phyloP scores from a whole-genome alignment of 345 rosid genomes.

The Aquilaria sinensis region DNA sequence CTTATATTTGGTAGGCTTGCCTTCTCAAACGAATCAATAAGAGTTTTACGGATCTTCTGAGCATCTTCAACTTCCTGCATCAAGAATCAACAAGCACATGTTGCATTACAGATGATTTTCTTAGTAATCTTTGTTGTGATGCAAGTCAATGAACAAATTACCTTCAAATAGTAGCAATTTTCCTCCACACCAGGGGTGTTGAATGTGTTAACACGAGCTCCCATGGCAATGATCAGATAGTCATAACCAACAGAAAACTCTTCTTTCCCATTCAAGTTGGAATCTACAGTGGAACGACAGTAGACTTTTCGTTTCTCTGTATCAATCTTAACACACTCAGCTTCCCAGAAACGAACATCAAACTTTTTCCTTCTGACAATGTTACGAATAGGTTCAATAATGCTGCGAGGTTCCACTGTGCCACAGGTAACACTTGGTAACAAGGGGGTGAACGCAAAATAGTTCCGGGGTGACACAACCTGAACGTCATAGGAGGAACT shows the following conservation, averaged over 20 bases:
- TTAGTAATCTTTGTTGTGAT: no score
- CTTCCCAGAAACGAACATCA: slow-evolving; percentile 61
- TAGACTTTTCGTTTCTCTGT: slow-evolving; percentile 65
- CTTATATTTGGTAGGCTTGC: slow-evolving; percentile 80
- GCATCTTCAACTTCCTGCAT: slow-evolving; percentile 97
- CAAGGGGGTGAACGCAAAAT: slow-evolving; percentile 98
- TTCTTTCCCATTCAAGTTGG: slow-evolving; percentile 41
- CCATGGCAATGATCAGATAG: slow-evolving; percentile 92
- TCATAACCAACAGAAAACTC: slow-evolving; percentile 83
- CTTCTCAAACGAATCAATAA: slow-evolving; percentile 85
- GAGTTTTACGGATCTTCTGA: slow-evolving; percentile 73
- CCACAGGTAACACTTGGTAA: slow-evolving; percentile 95
- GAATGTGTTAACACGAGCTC: slow-evolving; percentile 91
- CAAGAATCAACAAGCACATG: neutral
- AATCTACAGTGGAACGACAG: slow-evolving; percentile 51
- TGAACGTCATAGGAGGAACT: slow-evolving; percentile 71
- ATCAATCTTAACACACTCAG: slow-evolving; percentile 89
- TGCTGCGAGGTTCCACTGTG: slow-evolving; percentile 95
- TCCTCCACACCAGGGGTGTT: slow-evolving; percentile 93
- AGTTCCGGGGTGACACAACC: slow-evolving; percentile 92
- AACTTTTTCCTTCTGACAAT: slow-evolving; percentile 69
- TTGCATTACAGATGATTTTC: no score
- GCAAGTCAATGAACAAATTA: slow-evolving; percentile 6
- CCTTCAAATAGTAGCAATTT: slow-evolving; percentile 92
- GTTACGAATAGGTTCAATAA: slow-evolving; percentile 92